Conservation (phyloP, 2,329 filamentous ascomycete species). For the Fusarium tricinctum region DNA sequence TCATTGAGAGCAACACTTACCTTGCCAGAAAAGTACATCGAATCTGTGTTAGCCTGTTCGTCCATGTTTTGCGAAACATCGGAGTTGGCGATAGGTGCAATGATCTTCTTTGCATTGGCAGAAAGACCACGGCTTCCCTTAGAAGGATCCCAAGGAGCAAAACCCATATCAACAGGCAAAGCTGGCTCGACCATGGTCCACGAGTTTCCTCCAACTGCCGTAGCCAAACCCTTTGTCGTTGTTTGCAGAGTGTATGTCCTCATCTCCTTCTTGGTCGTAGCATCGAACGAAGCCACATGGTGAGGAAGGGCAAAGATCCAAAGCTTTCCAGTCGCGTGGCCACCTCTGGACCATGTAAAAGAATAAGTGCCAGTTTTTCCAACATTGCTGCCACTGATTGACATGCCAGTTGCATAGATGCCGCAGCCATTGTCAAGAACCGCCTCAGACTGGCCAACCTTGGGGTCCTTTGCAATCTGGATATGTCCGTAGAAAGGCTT, state of each 20-base stretch:
- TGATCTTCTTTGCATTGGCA: slow-evolving; percentile 67
- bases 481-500: slow-evolving; percentile 81
- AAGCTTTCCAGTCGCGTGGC: slow-evolving; percentile 70
- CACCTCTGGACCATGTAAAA: slow-evolving; percentile 79
- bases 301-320: slow-evolving; percentile 93
- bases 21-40: slow-evolving; percentile 95
- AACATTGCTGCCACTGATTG: slow-evolving; percentile 72
- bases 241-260: slow-evolving; percentile 77
- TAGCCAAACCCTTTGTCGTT: slow-evolving; percentile 86
- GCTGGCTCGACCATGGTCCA: slow-evolving; percentile 84
- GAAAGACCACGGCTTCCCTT: slow-evolving; percentile 65
- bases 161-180: slow-evolving; percentile 81
- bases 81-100: slow-evolving; percentile 73
- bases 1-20: slow-evolving; percentile 54
- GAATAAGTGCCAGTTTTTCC: slow-evolving; percentile 77
- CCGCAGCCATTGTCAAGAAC: slow-evolving; percentile 83
- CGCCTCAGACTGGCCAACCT: slow-evolving; percentile 67
- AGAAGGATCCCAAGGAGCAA: slow-evolving; percentile 80
- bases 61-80: slow-evolving; percentile 84
- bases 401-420: slow-evolving; percentile 76
- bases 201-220: slow-evolving; percentile 76
- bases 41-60: slow-evolving; percentile 80
- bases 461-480: slow-evolving; percentile 85
- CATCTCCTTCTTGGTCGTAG: slow-evolving; percentile 63
- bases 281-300: slow-evolving; percentile 82